phyloP scores from a whole-genome alignment of 2,329 filamentous ascomycete species.

The Neocatenulostroma microsporum region DNA sequence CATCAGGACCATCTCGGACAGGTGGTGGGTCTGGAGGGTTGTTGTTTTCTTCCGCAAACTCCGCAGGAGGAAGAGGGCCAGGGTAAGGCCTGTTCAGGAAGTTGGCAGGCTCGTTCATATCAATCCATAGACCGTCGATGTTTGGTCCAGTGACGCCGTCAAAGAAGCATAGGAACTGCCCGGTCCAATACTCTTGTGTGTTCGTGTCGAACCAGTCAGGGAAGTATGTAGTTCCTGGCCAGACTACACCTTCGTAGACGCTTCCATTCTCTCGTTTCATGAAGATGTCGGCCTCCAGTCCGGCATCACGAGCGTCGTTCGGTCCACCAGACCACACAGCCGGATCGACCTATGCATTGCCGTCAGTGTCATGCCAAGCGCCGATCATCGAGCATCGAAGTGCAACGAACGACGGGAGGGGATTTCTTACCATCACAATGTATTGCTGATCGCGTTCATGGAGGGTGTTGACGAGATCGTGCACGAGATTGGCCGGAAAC shows the following conservation, averaged over 20 bases:
- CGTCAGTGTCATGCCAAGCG: conserved; percentile 44
- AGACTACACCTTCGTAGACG: conserved; percentile 58
- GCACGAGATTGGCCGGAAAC: too few species aligned
- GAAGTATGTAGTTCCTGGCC: conserved; percentile 52
- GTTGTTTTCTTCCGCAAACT: conserved; percentile 7
- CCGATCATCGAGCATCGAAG: too few species aligned
- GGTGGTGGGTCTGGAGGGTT: conserved; percentile 11
- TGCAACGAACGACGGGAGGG: too few species aligned
- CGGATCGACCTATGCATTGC: conserved; percentile 24
- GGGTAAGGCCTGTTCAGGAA: conserved; percentile 36
- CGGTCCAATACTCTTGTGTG: conserved; percentile 59
- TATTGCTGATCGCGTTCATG: too few species aligned
- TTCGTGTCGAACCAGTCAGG: conserved; percentile 64
- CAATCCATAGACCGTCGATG: conserved; percentile 65
- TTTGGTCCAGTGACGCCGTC: conserved; percentile 55
- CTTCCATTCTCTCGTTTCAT: conserved; percentile 42
- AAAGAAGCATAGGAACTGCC: conserved; percentile 60
- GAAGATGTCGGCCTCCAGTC: conserved; percentile 9
- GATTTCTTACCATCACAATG: too few species aligned
- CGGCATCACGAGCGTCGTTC: conserved; percentile 9
- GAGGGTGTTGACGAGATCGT: too few species aligned
- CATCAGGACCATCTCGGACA: conserved; percentile 12
- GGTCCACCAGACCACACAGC: too few species aligned
- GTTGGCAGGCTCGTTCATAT: conserved; percentile 55
- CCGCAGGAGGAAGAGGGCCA: conserved; percentile 10